Evolutionary conservation across 2,329 filamentous ascomycete genomes (phyloP).

Genomic region (Fusarium caatingaense): DNA sequence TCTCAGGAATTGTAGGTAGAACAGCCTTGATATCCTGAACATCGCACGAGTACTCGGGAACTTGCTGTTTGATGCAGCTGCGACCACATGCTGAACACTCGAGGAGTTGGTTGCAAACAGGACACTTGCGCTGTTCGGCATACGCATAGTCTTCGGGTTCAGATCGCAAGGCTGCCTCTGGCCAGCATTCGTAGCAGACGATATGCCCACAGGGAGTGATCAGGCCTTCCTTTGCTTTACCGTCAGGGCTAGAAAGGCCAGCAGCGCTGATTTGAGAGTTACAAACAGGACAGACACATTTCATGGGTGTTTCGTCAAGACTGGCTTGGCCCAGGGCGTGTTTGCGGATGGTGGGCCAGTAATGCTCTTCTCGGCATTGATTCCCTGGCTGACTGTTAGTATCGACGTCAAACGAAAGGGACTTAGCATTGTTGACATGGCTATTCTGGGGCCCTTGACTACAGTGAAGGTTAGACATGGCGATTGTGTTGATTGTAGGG

Average conservation of each 20-base stretch:
- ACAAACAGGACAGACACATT: background rate
- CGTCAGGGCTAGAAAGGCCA: background rate
- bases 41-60: background rate
- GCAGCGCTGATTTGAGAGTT: background rate
- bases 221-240: background rate
- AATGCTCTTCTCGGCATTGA: background rate
- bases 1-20: background rate
- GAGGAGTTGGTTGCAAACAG: background rate
- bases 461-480: background rate
- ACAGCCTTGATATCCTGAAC: background rate
- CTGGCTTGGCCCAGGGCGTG: background rate
- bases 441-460: background rate
- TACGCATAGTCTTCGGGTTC: background rate
- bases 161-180: background rate
- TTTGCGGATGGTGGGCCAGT: background rate
- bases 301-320: background rate
- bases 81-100: background rate
- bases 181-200: background rate
- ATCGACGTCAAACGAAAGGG: rapidly evolving
- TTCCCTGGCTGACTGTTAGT: background rate
- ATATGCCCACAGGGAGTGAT: background rate
- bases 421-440: background rate
- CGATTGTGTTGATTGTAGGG: background rate
- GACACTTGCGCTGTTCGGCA: background rate
- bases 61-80: background rate